Conservation (phyloP, 257 asterid species). For the Solanum piurae region DNA sequence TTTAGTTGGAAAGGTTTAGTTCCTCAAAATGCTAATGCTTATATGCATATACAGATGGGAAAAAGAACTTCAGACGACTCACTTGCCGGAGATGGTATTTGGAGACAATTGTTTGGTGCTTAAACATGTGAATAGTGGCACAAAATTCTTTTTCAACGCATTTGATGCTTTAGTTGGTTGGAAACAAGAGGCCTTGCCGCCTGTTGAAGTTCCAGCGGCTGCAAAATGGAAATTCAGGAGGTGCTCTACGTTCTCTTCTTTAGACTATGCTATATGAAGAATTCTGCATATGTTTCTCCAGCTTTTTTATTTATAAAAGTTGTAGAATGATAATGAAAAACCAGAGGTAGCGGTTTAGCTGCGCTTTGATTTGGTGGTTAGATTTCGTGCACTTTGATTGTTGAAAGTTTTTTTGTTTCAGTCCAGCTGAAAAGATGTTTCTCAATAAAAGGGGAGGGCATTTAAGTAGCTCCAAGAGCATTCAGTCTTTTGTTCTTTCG, state of each 20-base stretch:
- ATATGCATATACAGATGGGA: conserved; percentile 66
- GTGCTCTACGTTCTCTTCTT: conserved; percentile 16
- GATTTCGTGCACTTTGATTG: neutral
- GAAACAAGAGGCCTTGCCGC: conserved; percentile 84
- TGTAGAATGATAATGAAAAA: neutral
- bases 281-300: neutral
- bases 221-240: conserved; percentile 85
- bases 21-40: neutral
- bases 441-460: neutral
- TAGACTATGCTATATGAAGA: neutral
- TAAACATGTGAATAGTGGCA: conserved; percentile 62
- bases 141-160: conserved; percentile 62
- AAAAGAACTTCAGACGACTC: conserved; percentile 72
- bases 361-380: neutral
- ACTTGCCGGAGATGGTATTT: conserved; percentile 95
- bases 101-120: conserved; percentile 77
- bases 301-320: neutral
- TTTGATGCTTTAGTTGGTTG: conserved; percentile 88
- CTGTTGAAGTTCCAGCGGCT: conserved; percentile 99
- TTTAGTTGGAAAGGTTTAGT: neutral
- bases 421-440: neutral
- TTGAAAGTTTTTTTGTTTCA: neutral
- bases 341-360: neutral
- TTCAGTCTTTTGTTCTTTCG: neutral
- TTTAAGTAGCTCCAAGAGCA: neutral